Conservation (phyloP, 2,329 filamentous ascomycete genomes). For the Albifimbria verrucaria region DNA sequence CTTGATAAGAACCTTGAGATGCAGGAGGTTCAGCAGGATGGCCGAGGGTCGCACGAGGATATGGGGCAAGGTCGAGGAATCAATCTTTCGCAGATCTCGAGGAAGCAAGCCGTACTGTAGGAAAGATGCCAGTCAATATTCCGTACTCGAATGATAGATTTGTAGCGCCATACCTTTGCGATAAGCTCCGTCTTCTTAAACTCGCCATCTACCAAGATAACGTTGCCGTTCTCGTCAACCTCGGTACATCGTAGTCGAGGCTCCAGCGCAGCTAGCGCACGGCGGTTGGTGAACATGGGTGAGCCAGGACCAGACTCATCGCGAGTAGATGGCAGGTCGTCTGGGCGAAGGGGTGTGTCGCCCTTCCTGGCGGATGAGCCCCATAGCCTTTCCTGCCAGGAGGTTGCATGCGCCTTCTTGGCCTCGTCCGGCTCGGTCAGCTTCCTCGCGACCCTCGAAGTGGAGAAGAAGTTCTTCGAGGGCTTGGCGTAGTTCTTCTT, state of each 20-base stretch:
- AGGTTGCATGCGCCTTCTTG: constrained; percentile 20
- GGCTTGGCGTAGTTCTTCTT: too few relatives aligned
- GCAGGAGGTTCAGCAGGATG: constrained; percentile 93
- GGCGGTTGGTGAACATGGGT: constrained; percentile 63
- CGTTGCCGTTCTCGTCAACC: constrained; percentile 86
- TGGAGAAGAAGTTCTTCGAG: constrained; percentile 28
- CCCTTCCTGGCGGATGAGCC: constrained; percentile 35
- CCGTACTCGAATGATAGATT: too few relatives aligned
- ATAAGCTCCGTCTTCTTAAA: constrained; percentile 98
- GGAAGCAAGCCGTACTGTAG: constrained; percentile 82
- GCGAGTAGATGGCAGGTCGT: constrained; percentile 52
- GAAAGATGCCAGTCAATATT: constrained; percentile 6
- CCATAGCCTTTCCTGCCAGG: constrained; percentile 50
- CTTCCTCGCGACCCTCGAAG: constrained; percentile 19
- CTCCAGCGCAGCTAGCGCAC: constrained; percentile 71
- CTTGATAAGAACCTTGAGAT: constrained; percentile 93
- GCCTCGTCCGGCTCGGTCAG: constrained; percentile 14
- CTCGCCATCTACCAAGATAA: constrained; percentile 89
- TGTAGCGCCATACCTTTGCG: constrained; percentile 69
- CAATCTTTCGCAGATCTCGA: constrained; percentile 94
- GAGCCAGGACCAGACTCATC: constrained; percentile 56
- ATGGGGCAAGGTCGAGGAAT: constrained; percentile 91
- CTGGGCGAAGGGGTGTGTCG: constrained; percentile 45
- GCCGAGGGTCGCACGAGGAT: constrained; percentile 91
- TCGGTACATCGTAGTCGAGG: constrained; percentile 89